Percentiles rank a stretch among this genome's conserved stretches.
phyloP scores from a whole-genome alignment of 2,329 filamentous ascomycete genomes.

The Didymella segeticola region DNA sequence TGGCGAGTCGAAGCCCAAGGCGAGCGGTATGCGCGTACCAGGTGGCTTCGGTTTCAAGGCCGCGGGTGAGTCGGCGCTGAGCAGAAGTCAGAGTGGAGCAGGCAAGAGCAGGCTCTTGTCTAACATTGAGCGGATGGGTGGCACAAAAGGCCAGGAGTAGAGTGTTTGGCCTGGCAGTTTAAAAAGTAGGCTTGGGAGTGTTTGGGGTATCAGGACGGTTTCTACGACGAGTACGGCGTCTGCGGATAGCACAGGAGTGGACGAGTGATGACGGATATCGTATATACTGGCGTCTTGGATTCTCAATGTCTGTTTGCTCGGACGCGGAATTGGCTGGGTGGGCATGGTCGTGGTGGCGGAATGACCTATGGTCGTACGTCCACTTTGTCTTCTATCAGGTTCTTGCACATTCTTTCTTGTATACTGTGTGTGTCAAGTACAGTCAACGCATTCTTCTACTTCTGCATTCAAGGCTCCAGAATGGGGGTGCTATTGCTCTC shows the following conservation, averaged over 20 bases:
- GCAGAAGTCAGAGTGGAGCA: constrained; percentile 41
- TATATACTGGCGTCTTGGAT: constrained; percentile 7
- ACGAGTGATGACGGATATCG: constrained; percentile 5
- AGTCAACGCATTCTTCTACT: not conserved
- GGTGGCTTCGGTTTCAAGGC: constrained; percentile 47
- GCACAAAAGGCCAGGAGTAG: constrained; percentile 39
- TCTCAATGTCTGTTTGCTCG: not conserved
- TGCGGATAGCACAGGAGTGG: not conserved
- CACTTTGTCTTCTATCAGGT: not conserved
- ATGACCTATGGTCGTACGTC: constrained; percentile 10
- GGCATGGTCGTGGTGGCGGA: not conserved
- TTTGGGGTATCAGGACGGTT: constrained; percentile 7
- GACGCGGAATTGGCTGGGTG: not conserved
- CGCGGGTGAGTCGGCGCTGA: constrained; percentile 32
- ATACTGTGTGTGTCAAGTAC: not conserved
- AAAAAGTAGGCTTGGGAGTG: not conserved
- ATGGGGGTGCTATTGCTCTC: too few species aligned
- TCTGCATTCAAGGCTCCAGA: not conserved
- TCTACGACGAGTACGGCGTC: constrained; percentile 9
- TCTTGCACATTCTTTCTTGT: not conserved
- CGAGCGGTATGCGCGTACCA: constrained; percentile 68
- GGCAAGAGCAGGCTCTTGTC: constrained; percentile 77
- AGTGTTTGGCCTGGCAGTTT: constrained; percentile 13
- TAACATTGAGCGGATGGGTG: constrained; percentile 88
- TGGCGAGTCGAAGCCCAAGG: constrained; percentile 45